These are phyloP conservation scores for Neurospora tetraspora DNA, from an alignment of 495 filamentous ascomycete genomes.

Conservation along the genomic window DNA sequence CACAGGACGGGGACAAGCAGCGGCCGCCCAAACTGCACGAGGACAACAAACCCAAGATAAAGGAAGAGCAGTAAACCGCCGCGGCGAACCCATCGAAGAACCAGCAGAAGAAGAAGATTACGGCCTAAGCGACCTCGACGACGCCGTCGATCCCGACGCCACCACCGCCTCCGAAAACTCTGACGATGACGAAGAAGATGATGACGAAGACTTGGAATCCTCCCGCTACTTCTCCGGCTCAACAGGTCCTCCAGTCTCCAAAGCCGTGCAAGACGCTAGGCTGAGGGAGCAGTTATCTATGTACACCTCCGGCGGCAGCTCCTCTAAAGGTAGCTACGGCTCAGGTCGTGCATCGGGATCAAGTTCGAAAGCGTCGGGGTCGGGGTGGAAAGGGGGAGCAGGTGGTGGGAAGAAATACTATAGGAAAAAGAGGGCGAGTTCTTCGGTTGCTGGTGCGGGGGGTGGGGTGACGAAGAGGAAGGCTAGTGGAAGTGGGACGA, in stretches of 20 bases:
- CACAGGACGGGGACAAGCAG: neutral
- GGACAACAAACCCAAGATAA: neutral
- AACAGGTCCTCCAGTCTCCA: neutral
- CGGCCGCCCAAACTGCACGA: neutral
- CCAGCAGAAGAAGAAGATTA: conserved; percentile 54
- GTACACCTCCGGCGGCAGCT: neutral
- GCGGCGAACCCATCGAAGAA: conserved; percentile 22
- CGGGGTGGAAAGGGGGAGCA: neutral
- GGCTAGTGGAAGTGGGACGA: neutral
- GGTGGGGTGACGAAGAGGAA: neutral
- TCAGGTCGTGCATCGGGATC: conserved; percentile 7
- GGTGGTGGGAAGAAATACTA: conserved; percentile 13
- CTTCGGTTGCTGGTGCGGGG: neutral
- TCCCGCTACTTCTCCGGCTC: conserved; percentile 7
- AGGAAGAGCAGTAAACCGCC: neutral
- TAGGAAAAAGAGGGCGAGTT: neutral
- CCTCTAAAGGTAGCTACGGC: conserved; percentile 9
- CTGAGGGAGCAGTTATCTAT: neutral
- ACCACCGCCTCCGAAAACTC: conserved; percentile 15
- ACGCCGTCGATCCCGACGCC: conserved; percentile 38
- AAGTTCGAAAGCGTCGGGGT: neutral
- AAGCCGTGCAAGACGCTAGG: neutral
- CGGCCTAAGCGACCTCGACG: conserved; percentile 34
- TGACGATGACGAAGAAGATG: conserved; percentile 18
- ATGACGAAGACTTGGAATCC: conserved; percentile 6